Base-by-base conservation (phyloP, 2,329 filamentous ascomycete genomes). In the Hypomyces rosellus region DNA sequence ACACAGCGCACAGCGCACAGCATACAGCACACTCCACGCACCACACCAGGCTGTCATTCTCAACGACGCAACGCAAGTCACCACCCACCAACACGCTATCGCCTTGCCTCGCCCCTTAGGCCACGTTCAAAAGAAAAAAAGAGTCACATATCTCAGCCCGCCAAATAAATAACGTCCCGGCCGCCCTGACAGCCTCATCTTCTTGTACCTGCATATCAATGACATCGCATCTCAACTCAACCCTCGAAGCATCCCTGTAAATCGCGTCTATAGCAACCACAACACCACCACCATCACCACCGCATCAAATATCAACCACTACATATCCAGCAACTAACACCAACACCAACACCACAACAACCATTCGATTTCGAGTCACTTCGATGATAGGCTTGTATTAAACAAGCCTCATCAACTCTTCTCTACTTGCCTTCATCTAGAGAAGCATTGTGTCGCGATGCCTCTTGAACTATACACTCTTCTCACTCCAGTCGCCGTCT, bases 401-500 rank as follows among this genome's bases (percentile, higher is more conserved):
- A 61, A 50, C 3, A 42, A 52, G 50, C 50, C 50, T 50, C 47
- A 36, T 52, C 50, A 51, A 30, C 34, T 36, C 34, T 45, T 34
- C 14, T n/a, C 43, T 34, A 39, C 30, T 22, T 22, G 59, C 41
- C 41, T 45, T 41, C 48, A 54, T 50, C 56, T 57, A 34, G 48
- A 15, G 59, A 62, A 68, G 65, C 62, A 64, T 64, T 67, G 56
- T 68, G 57, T 61, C 66, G 81, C 72, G 63, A 84, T 84, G 81
- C 74, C 72, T 77, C 64, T 81, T 80, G 74, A 70, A 74, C 71
- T 67, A 69, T 66, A 65, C 61, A 61, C 61, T 61, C 59, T 65
- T 65, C 68, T 65, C 59, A 72, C 70, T 72, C 76, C 80, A 83
- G 81, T 84, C 79, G 80, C 75, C 77, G 72, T 78, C 78, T 76